A percentile compares a stretch with the other conserved stretches of the same genome.
Conservation (phyloP, 192 early-diverging fungal genomes). For the Dimargaris cristalligena region DNA sequence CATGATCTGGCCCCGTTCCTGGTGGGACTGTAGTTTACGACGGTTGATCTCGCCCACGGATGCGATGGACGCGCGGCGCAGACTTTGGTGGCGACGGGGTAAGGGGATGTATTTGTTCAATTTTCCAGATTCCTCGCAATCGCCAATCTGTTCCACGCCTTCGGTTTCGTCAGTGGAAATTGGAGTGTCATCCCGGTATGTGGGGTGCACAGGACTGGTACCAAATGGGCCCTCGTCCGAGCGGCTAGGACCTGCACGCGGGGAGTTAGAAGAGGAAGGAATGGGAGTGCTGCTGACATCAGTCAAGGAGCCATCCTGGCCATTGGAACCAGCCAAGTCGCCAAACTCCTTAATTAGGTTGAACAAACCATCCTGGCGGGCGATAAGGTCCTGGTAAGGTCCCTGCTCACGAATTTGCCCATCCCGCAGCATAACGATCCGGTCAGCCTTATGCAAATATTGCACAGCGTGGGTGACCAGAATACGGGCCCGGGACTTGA, state of each 20-base stretch:
- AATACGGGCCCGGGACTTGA: conserved; percentile 58
- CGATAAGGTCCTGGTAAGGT: conserved; percentile 45
- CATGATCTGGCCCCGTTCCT: conserved; percentile 30
- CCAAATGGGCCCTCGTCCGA: neutral
- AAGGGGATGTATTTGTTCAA: conserved; percentile 12
- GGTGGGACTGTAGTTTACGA: conserved; percentile 9
- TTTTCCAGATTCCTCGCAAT: neutral
- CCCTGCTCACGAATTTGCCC: conserved; percentile 56
- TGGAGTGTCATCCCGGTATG: neutral
- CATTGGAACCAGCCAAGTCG: too few relatives aligned
- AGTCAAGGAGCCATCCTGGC: too few relatives aligned
- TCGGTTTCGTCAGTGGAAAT: neutral
- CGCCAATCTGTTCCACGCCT: neutral
- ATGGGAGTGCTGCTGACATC: too few relatives aligned
- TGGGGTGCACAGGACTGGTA: neutral
- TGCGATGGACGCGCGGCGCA: conserved; percentile 39
- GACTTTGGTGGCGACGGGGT: conserved; percentile 21
- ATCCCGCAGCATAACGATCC: conserved; percentile 52
- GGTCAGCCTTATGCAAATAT: conserved; percentile 46
- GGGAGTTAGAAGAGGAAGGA: neutral
- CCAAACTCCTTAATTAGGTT: conserved; percentile 58
- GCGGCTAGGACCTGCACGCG: too few relatives aligned
- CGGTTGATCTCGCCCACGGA: conserved; percentile 16
- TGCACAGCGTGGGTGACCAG: conserved; percentile 73
- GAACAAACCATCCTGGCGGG: conserved; percentile 34